These are phyloP conservation scores for Berkeleyomyces rouxiae DNA, from an alignment of 2,329 filamentous ascomycete species.

Conservation along the genomic window DNA sequence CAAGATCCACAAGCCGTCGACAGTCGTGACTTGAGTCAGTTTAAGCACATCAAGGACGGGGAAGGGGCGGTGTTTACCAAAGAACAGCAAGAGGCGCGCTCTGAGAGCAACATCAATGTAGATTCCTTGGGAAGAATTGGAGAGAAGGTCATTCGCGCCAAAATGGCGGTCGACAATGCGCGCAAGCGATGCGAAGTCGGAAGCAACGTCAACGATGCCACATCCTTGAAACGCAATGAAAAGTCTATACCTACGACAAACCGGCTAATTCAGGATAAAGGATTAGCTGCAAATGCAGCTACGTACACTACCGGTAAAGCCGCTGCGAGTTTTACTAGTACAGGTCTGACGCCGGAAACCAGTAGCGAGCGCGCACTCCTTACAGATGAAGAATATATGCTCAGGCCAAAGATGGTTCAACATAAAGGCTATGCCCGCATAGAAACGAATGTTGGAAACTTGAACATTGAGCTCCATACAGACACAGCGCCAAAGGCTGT, in stretches of 20 bases:
- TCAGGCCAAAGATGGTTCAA: slow-evolving; percentile 78
- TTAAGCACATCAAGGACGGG: slow-evolving; percentile 79
- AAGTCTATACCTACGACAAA: neutral
- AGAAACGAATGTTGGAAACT: slow-evolving; percentile 64
- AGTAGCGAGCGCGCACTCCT: slow-evolving; percentile 72
- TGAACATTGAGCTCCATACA: slow-evolving; percentile 79
- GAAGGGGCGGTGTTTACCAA: slow-evolving; percentile 49
- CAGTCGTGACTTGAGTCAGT: slow-evolving; percentile 65
- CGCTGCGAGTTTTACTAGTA: slow-evolving; percentile 89
- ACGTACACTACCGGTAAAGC: slow-evolving; percentile 79
- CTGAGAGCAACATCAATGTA: slow-evolving; percentile 56
- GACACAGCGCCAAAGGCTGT: slow-evolving; percentile 86
- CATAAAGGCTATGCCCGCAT: slow-evolving; percentile 83
- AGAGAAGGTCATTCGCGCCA: slow-evolving; percentile 76
- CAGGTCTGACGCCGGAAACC: slow-evolving; percentile 81
- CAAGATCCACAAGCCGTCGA: slow-evolving; percentile 89
- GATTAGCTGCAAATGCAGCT: slow-evolving; percentile 66
- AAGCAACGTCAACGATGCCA: slow-evolving; percentile 34
- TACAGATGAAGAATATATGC: slow-evolving; percentile 91
- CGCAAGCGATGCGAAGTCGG: slow-evolving; percentile 53
- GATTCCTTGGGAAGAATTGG: slow-evolving; percentile 60
- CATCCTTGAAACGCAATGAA: neutral
- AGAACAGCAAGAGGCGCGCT: slow-evolving; percentile 52
- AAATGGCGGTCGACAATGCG: slow-evolving; percentile 83
- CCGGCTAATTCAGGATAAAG: slow-evolving; percentile 38